These are phyloP conservation scores for Fusarium sp. DNA, from an alignment of 2,329 filamentous ascomycete genomes.

Conservation along the genomic window DNA sequence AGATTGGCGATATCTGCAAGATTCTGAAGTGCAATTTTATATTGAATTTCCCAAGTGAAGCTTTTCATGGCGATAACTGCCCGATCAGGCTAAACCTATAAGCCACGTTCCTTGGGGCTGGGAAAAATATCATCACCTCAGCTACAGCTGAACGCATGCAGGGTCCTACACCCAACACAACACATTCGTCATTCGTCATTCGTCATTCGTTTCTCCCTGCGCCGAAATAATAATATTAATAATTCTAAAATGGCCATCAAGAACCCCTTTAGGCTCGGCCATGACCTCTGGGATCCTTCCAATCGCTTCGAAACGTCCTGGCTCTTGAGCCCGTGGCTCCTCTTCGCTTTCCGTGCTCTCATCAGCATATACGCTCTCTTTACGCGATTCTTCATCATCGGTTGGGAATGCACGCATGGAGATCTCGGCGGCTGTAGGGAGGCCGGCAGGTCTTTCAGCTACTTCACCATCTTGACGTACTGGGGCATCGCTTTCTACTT, in stretches of 20 bases:
- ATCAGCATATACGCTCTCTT: constrained; percentile 75
- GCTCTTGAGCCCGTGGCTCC: constrained; percentile 72
- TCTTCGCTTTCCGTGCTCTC: constrained; percentile 66
- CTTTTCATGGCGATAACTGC: constrained; percentile 11
- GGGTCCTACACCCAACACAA: neutral
- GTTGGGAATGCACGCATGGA: constrained; percentile 67
- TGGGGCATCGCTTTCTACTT: constrained; percentile 87
- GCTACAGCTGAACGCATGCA: neutral
- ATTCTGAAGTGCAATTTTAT: neutral
- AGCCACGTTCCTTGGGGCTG: constrained; percentile 4
- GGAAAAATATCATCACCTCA: neutral
- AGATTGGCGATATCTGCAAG: neutral
- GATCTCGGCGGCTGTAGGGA: constrained; percentile 52
- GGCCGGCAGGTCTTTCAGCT: constrained; percentile 73
- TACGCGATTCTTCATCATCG: constrained; percentile 75
- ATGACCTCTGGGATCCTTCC: constrained; percentile 60
- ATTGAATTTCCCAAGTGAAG: neutral
- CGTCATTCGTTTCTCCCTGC: neutral
- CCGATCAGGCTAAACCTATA: constrained; percentile 16
- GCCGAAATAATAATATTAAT: constrained; percentile 6
- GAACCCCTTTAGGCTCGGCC: constrained; percentile 52
- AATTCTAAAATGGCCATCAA: constrained; percentile 27
- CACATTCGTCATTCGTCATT: neutral
- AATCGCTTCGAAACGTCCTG: constrained; percentile 83
- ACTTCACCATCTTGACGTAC: constrained; percentile 84